Conservation (phyloP, 768 basidiomycete species). For the Russula lepida region DNA sequence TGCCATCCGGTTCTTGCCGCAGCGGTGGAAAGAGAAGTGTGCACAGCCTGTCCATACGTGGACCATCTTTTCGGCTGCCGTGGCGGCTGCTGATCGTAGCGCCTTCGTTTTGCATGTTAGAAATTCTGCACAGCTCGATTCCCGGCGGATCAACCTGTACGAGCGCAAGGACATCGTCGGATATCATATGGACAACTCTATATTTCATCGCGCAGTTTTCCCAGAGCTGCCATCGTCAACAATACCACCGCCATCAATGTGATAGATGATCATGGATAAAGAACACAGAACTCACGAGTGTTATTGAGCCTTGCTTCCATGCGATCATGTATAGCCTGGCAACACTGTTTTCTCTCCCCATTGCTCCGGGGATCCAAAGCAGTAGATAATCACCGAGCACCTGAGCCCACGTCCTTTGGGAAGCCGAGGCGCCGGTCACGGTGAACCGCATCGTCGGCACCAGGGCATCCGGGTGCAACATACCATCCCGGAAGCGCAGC, state of each 20-base stretch:
- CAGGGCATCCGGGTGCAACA: neutral
- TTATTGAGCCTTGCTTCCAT: slow-evolving; percentile 6
- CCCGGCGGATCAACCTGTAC: neutral
- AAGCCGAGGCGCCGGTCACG: neutral
- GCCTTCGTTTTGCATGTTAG: neutral
- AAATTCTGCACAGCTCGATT: neutral
- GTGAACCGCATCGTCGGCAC: neutral
- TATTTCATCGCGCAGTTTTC: neutral
- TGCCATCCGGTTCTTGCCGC: neutral
- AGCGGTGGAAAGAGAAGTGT: neutral
- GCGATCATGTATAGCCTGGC: neutral
- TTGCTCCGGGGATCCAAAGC: neutral
- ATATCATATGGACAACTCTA: neutral
- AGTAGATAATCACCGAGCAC: slow-evolving; percentile 1
- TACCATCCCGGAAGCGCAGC: neutral
- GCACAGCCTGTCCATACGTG: neutral
- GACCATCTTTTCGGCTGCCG: neutral
- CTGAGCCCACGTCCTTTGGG: neutral
- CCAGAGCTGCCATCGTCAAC: neutral
- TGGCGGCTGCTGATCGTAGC: neutral
- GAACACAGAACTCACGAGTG: neutral
- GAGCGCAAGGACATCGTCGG: neutral
- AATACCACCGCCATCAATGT: neutral
- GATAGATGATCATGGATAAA: neutral
- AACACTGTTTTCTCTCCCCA: neutral